Conservation (phyloP, 805 yeast species). For the Lipomyces kockii region DNA sequence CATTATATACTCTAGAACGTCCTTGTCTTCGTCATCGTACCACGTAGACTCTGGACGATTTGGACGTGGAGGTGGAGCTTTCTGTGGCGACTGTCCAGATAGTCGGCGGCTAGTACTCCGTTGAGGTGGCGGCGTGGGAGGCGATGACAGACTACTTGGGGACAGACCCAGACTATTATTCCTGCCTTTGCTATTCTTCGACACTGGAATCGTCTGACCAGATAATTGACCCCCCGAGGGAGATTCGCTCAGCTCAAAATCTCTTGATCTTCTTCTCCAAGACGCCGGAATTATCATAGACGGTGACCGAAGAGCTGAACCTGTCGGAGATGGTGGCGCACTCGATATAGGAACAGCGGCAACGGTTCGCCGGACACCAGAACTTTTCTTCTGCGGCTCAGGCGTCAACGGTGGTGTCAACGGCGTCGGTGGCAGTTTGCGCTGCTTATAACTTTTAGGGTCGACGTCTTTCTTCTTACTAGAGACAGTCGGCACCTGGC, state of each 20-base stretch:
- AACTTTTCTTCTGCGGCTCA: neutral
- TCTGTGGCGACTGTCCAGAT: neutral
- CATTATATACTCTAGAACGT: slow-evolving; percentile 22
- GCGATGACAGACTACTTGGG: neutral
- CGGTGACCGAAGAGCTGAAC: neutral
- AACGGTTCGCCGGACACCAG: neutral
- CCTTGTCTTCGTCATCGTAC: slow-evolving; percentile 21
- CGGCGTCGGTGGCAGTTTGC: neutral
- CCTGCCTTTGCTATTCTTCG: neutral
- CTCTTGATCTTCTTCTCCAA: slow-evolving; percentile 6
- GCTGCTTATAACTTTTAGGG: neutral
- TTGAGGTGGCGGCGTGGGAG: neutral
- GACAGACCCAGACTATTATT: neutral
- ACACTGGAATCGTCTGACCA: neutral
- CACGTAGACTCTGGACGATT: slow-evolving; percentile 23
- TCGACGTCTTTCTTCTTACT: neutral
- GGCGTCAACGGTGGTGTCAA: neutral
- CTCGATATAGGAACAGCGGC: neutral
- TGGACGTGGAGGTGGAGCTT: slow-evolving; percentile 31
- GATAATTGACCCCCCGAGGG: neutral
- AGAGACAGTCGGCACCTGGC: neutral
- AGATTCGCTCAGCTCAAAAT: neutral
- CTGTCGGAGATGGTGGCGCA: slow-evolving; percentile 6
- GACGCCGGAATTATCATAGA: slow-evolving; percentile 8
- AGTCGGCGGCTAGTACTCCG: neutral